These are phyloP conservation scores for Trichoderma erinaceum DNA, from an alignment of 495 filamentous ascomycete genomes.

Conservation along the genomic window DNA sequence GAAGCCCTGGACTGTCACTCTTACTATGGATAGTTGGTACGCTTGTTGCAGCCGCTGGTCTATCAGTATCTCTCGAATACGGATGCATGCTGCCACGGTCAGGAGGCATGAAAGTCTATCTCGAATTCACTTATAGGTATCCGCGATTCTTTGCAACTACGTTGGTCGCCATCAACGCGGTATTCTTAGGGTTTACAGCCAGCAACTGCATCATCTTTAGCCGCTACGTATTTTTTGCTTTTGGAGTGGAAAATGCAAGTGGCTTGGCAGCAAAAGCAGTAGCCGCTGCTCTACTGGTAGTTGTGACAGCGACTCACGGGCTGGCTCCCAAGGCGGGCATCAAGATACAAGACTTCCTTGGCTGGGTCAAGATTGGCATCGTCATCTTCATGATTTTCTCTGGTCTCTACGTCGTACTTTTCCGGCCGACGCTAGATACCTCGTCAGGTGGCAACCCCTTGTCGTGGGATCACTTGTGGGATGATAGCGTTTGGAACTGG, in stretches of 20 bases:
- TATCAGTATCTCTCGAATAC: conserved; percentile 59
- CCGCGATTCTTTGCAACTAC: conserved; percentile 66
- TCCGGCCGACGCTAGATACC: conserved; percentile 22
- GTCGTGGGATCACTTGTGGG: conserved; percentile 40
- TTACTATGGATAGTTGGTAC: conserved; percentile 60
- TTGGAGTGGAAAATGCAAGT: conserved; percentile 42
- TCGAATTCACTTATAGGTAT: conserved; percentile 66
- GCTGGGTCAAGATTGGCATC: conserved; percentile 58
- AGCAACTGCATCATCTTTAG: conserved; percentile 68
- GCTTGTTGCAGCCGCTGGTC: conserved; percentile 51
- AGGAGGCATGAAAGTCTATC: conserved; percentile 69
- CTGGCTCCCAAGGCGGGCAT: conserved; percentile 58
- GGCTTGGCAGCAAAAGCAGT: conserved; percentile 52
- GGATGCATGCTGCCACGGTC: conserved; percentile 67
- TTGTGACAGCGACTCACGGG: conserved; percentile 56
- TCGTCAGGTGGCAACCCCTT: background rate
- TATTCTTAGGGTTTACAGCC: conserved; percentile 64
- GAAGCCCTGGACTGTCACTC: conserved; percentile 61
- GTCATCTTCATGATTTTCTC: conserved; percentile 60
- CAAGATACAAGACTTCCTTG: conserved; percentile 58
- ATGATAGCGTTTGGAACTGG: conserved; percentile 51
- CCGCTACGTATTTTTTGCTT: conserved; percentile 60
- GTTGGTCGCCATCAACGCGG: conserved; percentile 58
- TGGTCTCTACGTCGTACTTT: conserved; percentile 48
- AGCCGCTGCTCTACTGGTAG: conserved; percentile 55